Base-by-base conservation (phyloP, 495 filamentous ascomycete species). In the Mytilinidion resinicola region DNA sequence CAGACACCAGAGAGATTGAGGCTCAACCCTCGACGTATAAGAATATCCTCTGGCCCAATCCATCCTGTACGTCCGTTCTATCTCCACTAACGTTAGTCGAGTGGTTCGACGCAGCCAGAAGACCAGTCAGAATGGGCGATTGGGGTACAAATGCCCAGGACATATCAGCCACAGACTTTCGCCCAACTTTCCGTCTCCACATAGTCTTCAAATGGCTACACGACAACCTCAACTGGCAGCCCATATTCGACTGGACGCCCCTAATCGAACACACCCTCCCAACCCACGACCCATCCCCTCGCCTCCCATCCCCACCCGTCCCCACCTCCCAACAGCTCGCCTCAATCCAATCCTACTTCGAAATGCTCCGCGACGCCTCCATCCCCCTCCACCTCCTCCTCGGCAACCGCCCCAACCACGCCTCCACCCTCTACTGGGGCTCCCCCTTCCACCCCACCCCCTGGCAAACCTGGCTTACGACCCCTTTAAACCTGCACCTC, bases 161-260 rank as follows among this genome's bases (percentile, higher is more conserved):
- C 25, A 30, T 30, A 6, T 30, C 25, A 30, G 25, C 25, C 6
- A 30, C 9, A 10, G 48, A 30, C n/a, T 35, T 35, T 9, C 15
- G 30, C 19, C 48, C 17, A n/a, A n/a, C 33, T 17, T 8, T 11
- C n/a, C 48, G 30, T 3, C 20, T 30, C 7, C 48, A 4, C 6
- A n/a, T 9, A 3, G 19, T 55, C 4, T 64, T 55, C n/a, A 9
- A 3, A 4, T 64, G 53, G 52, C 39, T 64, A 12, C 9, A 51
- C 9, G 2, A 53, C 12, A 56, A 51, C 10, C 60, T 64, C 44
- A 21, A 53, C 6, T 64, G 61, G 61, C 21, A 44, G n/a, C 61
- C 61, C n/a, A 51, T 60, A 0, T 60, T 64, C 42, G 61, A 64
- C 46, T 64, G 61, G 56, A 53, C 60, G 21, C 46, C 36, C 43